phyloP scores from a whole-genome alignment of 106 monocot species.

The Chionographis japonica region DNA sequence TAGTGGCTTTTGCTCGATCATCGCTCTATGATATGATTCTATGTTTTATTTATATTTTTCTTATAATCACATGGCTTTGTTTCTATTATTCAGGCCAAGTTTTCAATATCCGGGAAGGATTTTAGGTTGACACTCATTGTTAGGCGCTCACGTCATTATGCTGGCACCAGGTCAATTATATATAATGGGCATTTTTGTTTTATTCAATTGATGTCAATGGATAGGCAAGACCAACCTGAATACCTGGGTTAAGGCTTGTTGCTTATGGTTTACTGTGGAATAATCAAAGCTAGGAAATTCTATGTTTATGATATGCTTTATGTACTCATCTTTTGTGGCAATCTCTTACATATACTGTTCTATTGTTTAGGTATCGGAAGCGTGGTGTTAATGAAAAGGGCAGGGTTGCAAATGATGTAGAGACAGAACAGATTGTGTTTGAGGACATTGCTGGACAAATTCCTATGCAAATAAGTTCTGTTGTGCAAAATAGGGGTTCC shows the following conservation, averaged over 20 bases:
- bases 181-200: neutral
- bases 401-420: slow-evolving; percentile 99
- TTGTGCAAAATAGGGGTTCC: slow-evolving; percentile 95
- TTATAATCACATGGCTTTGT: neutral
- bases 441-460: slow-evolving; percentile 42
- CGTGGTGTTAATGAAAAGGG: slow-evolving; percentile 92
- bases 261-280: too few species aligned
- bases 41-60: too few species aligned
- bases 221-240: neutral
- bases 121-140: slow-evolving; percentile 93
- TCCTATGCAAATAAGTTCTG: slow-evolving; percentile 75
- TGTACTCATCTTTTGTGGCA: neutral
- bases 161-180: slow-evolving; percentile 78
- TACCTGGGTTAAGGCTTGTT: too few species aligned
- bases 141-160: slow-evolving; percentile 89
- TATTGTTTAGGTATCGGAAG: slow-evolving; percentile 60
- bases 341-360: too few species aligned
- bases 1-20: too few species aligned
- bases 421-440: slow-evolving; percentile 93
- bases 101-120: slow-evolving; percentile 67
- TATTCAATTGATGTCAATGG: neutral
- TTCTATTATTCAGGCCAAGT: slow-evolving; percentile 48
- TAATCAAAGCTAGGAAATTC: neutral
- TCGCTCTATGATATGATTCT: too few species aligned
- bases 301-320: neutral